phyloP scores from a whole-genome alignment of 306 rosid species.

The Cyamopsis tetragonoloba region DNA sequence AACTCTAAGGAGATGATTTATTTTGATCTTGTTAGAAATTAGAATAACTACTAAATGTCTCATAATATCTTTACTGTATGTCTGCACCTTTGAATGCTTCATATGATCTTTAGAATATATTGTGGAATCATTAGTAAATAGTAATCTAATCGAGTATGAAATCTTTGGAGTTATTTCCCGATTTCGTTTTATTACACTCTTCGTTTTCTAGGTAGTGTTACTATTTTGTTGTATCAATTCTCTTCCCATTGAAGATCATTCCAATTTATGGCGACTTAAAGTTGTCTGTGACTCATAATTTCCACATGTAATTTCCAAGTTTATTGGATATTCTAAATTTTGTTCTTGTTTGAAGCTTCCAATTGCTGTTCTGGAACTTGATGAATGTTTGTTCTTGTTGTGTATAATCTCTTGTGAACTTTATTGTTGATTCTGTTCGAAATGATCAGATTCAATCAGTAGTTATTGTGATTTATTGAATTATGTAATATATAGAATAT shows the following conservation, averaged over 20 bases:
- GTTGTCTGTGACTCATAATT: neutral
- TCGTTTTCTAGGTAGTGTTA: neutral
- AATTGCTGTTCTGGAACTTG: neutral
- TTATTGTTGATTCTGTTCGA: neutral
- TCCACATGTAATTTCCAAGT: neutral
- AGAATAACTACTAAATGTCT: neutral
- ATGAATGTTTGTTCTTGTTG: neutral
- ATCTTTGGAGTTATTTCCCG: neutral
- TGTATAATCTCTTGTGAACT: neutral
- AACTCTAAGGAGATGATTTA: neutral
- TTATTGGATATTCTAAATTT: neutral
- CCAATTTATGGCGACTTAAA: neutral
- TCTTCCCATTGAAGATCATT: neutral
- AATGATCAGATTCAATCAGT: neutral
- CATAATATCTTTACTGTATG: neutral
- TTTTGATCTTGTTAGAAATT: neutral
- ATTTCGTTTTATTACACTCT: neutral
- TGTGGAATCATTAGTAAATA: neutral
- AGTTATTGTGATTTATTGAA: conserved; percentile 1
- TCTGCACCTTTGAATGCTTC: neutral
- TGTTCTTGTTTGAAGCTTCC: neutral
- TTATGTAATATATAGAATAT: neutral
- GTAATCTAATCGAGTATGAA: neutral
- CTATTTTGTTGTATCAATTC: neutral
- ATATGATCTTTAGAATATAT: neutral